Evolutionary conservation across 352 stramenopile species (phyloP).

Genomic region (Phytophthora ramorum): DNA sequence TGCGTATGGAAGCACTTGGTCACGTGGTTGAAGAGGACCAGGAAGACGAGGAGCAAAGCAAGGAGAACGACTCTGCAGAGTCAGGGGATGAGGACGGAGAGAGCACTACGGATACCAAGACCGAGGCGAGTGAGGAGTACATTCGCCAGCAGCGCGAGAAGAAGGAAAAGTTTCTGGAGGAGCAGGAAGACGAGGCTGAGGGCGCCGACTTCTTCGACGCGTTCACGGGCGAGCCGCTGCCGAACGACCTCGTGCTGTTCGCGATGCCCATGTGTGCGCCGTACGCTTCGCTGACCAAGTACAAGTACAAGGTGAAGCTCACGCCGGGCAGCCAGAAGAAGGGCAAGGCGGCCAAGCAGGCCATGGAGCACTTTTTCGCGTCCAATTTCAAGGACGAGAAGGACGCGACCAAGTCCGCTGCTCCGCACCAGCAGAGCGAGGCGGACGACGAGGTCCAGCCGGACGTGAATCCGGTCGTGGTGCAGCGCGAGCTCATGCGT

Average conservation of each 20-base stretch:
- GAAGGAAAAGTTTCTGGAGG: conserved; percentile 84
- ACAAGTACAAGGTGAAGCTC: conserved; percentile 95
- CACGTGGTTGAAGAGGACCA: conserved; percentile 53
- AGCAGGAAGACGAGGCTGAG: conserved; percentile 87
- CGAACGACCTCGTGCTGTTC: conserved; percentile 89
- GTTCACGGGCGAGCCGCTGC: conserved; percentile 80
- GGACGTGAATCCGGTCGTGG: conserved; percentile 67
- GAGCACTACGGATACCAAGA: conserved; percentile 5
- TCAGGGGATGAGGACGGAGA: conserved; percentile 25
- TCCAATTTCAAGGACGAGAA: conserved; percentile 81
- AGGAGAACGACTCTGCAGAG: conserved; percentile 34
- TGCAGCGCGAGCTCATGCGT: conserved; percentile 91
- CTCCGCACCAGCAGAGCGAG: conserved; percentile 5
- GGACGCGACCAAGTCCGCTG: conserved; percentile 32
- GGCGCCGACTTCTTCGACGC: conserved; percentile 82
- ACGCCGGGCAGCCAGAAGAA: conserved; percentile 91
- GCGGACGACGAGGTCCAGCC: conserved; percentile 46
- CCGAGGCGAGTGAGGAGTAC: conserved; percentile 56
- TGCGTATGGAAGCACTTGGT: conserved; percentile 94
- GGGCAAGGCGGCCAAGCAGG: conserved; percentile 90
- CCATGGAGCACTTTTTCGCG: conserved; percentile 85
- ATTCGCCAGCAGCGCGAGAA: conserved; percentile 81
- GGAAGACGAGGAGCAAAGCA: conserved; percentile 24
- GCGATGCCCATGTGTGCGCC: conserved; percentile 93
- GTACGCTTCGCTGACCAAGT: conserved; percentile 86